Evolutionary conservation across 169 alveolate genomes (phyloP).

Genomic region (Plasmodium adleri): DNA sequence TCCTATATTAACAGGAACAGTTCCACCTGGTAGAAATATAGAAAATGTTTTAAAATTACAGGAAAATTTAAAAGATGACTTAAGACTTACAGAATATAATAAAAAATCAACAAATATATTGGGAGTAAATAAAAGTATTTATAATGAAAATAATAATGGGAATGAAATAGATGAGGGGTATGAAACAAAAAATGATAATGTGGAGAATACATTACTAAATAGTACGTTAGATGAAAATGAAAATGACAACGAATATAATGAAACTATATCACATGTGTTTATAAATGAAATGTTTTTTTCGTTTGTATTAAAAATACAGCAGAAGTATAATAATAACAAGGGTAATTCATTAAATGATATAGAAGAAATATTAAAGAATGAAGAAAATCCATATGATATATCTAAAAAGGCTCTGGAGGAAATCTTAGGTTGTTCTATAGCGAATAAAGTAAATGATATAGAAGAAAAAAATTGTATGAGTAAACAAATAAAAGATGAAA

Average conservation of each 20-base stretch:
- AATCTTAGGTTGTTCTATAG: constrained; percentile 48
- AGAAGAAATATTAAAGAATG: constrained; percentile 48
- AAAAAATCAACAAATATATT: constrained; percentile 26
- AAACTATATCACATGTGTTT: constrained; percentile 71
- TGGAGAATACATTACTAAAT: constrained; percentile 10
- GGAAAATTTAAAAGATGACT: constrained; percentile 62
- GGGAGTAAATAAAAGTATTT: constrained; percentile 2
- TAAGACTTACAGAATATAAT: constrained; percentile 19
- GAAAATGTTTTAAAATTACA: constrained; percentile 68
- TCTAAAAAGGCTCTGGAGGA: constrained; percentile 71
- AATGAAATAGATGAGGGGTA: neutral
- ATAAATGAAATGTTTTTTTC: constrained; percentile 76
- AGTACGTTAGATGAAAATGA: constrained; percentile 26
- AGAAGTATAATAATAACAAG: constrained; percentile 8
- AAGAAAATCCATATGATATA: constrained; percentile 55
- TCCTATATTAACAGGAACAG: constrained; percentile 62
- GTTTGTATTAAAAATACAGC: constrained; percentile 49
- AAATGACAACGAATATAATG: constrained; percentile 41
- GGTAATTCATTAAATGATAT: constrained; percentile 29
- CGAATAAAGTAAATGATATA: constrained; percentile 27
- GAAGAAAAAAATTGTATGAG: constrained; percentile 12
- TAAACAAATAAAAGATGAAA: constrained; percentile 77
- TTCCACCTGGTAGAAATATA: constrained; percentile 75
- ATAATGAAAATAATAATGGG: neutral
- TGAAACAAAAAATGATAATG: neutral